Percentiles rank a stretch among this genome's conserved stretches.
phyloP scores from a whole-genome alignment of 352 stramenopile species.

The Saprolegnia diclina region DNA sequence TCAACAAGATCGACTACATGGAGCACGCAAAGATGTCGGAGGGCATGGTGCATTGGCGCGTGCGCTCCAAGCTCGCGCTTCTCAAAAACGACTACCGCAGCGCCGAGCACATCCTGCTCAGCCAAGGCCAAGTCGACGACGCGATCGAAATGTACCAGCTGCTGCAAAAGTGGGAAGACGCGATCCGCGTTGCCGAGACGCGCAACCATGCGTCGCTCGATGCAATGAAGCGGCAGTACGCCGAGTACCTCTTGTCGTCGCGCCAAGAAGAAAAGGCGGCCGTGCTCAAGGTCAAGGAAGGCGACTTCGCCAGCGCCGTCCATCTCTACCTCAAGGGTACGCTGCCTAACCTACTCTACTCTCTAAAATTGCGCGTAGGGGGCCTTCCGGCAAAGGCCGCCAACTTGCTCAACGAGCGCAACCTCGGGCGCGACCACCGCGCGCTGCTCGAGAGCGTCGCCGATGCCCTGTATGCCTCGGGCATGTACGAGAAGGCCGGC shows the following conservation, averaged over 20 bases:
- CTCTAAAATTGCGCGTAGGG: conserved; percentile 20
- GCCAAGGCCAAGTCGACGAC: conserved; percentile 88
- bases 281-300: conserved; percentile 87
- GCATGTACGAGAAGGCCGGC: conserved; percentile 91
- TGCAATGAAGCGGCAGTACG: conserved; percentile 88
- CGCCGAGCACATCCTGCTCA: conserved; percentile 88
- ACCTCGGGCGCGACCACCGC: conserved; percentile 80
- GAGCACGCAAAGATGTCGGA: conserved; percentile 71
- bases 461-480: conserved; percentile 77
- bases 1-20: conserved; percentile 86
- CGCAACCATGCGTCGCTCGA: conserved; percentile 71
- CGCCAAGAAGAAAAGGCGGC: conserved; percentile 91
- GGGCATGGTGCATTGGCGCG: conserved; percentile 79
- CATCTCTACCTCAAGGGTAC: conserved; percentile 87
- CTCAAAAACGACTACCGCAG: conserved; percentile 88
- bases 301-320: conserved; percentile 85
- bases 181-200: conserved; percentile 87
- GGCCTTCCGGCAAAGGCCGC: conserved; percentile 87
- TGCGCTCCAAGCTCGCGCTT: conserved; percentile 72
- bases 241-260: conserved; percentile 89
- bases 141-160: conserved; percentile 94
- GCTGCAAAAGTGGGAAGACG: conserved; percentile 91
- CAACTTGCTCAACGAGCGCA: conserved; percentile 79
- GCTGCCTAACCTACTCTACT: too few species aligned
- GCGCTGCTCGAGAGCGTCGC: conserved; percentile 88